phyloP scores from a whole-genome alignment of 2,329 filamentous ascomycete species.

The Thermothelomyces thermophilus region DNA sequence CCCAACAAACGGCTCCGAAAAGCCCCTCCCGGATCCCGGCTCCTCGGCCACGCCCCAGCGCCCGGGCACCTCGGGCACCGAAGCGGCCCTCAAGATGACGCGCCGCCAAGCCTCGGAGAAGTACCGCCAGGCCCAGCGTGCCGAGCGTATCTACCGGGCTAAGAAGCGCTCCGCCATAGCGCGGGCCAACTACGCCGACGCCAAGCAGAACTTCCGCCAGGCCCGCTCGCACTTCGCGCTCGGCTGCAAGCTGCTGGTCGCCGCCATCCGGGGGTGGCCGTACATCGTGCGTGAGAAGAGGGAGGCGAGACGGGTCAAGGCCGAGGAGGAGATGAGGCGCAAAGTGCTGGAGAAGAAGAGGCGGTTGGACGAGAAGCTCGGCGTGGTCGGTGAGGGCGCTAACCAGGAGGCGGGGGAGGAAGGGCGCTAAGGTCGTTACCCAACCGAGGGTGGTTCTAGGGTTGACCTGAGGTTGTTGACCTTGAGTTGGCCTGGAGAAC shows the following conservation, averaged over 20 bases:
- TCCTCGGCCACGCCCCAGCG: slow-evolving; percentile 23
- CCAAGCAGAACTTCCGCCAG: slow-evolving; percentile 35
- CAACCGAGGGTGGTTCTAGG: neutral
- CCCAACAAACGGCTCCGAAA: neutral
- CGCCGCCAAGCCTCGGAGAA: slow-evolving; percentile 34
- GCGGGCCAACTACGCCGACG: slow-evolving; percentile 33
- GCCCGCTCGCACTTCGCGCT: slow-evolving; percentile 32
- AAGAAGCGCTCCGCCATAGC: slow-evolving; percentile 36
- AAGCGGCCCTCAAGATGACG: slow-evolving; percentile 35
- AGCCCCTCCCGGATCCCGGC: slow-evolving; percentile 10
- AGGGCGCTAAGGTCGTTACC: neutral
- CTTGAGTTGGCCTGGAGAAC: too few relatives aligned
- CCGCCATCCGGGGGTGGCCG: slow-evolving; percentile 30
- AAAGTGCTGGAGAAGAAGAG: slow-evolving; percentile 31
- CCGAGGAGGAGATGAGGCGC: slow-evolving; percentile 28
- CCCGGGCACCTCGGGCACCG: slow-evolving; percentile 39
- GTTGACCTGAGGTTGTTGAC: neutral
- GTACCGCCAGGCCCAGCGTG: slow-evolving; percentile 33
- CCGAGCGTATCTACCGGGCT: slow-evolving; percentile 37
- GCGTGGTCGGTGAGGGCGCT: slow-evolving; percentile 1
- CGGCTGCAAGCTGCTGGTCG: slow-evolving; percentile 30
- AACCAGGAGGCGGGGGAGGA: slow-evolving; percentile 1
- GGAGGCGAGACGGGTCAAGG: slow-evolving; percentile 28
- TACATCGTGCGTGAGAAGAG: slow-evolving; percentile 34
- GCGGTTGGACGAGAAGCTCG: slow-evolving; percentile 23